Conservation (phyloP, 192 early-diverging fungal genomes). For the Mortierella alpina region DNA sequence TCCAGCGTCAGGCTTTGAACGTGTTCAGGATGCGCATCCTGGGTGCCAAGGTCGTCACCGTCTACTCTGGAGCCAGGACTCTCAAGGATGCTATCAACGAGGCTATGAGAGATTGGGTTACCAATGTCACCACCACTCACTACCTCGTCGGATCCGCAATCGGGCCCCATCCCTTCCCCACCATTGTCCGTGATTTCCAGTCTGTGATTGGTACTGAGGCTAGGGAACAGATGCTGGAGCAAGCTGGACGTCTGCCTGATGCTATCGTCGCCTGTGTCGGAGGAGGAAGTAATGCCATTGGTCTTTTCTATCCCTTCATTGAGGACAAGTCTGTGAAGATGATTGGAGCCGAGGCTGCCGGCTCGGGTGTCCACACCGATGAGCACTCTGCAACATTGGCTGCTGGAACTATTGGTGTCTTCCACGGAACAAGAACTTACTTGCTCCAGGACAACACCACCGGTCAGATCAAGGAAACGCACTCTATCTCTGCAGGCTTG, state of each 20-base stretch:
- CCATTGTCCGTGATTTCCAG: slow-evolving; percentile 97
- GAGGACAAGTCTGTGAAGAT: slow-evolving; percentile 86
- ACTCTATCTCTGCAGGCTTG: slow-evolving; percentile 95
- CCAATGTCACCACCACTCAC: slow-evolving; percentile 93
- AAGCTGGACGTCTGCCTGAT: slow-evolving; percentile 89
- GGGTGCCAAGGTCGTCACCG: slow-evolving; percentile 92
- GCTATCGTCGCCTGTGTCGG: slow-evolving; percentile 97
- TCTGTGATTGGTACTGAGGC: slow-evolving; percentile 95
- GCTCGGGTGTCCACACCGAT: slow-evolving; percentile 84
- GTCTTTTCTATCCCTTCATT: slow-evolving; percentile 96
- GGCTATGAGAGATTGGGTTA: slow-evolving; percentile 98
- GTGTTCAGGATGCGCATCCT: slow-evolving; percentile 96
- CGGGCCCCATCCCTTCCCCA: slow-evolving; percentile 97
- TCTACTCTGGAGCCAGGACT: slow-evolving; percentile 75
- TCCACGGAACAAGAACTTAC: slow-evolving; percentile 97
- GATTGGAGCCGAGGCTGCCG: slow-evolving; percentile 95
- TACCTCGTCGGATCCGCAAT: slow-evolving; percentile 98
- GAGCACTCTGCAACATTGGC: slow-evolving; percentile 92
- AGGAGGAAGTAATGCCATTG: slow-evolving; percentile 97
- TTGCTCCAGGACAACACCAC: slow-evolving; percentile 90
- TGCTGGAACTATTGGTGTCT: slow-evolving; percentile 87
- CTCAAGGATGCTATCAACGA: slow-evolving; percentile 99
- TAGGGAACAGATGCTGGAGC: slow-evolving; percentile 83
- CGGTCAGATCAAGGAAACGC: slow-evolving; percentile 97
- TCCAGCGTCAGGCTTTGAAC: slow-evolving; percentile 91